Conservation (phyloP, 2,329 filamentous ascomycete genomes). For the Aspergillus novoparasiticus region DNA sequence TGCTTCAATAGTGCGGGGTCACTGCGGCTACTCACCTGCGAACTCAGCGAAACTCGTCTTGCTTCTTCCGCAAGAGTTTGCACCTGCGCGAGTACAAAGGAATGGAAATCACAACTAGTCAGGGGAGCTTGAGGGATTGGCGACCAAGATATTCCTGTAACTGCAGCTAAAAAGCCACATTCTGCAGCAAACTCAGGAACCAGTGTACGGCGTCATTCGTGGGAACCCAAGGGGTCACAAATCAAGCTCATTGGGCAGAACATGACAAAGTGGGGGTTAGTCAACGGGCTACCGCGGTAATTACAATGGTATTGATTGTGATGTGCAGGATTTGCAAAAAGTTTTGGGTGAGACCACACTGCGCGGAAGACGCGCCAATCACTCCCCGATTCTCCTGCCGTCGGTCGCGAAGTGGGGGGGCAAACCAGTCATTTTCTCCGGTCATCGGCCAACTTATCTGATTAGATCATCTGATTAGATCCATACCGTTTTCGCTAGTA, state of each 20-base stretch:
- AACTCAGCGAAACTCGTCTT: slow-evolving; percentile 16
- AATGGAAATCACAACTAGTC: slow-evolving; percentile 1
- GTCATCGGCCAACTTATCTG: slow-evolving; percentile 25
- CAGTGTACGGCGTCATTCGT: slow-evolving; percentile 21
- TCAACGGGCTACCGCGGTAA: slow-evolving; percentile 3
- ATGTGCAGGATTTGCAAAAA: not conserved
- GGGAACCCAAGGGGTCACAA: slow-evolving; percentile 9
- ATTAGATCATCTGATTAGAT: slow-evolving; percentile 35
- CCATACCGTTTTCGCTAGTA: slow-evolving; percentile 7
- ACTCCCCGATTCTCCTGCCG: slow-evolving; percentile 1
- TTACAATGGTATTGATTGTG: not conserved
- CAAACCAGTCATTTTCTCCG: slow-evolving; percentile 16
- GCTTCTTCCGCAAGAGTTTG: slow-evolving; percentile 13
- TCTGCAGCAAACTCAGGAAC: slow-evolving; percentile 18
- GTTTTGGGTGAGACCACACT: not conserved
- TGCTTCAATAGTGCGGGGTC: slow-evolving; percentile 19
- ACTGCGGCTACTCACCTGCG: slow-evolving; percentile 18
- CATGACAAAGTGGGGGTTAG: slow-evolving; percentile 3
- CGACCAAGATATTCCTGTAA: slow-evolving; percentile 8
- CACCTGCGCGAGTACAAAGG: slow-evolving; percentile 3
- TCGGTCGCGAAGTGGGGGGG: slow-evolving; percentile 4
- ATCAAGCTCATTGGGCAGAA: slow-evolving; percentile 13
- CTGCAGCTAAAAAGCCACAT: slow-evolving; percentile 10
- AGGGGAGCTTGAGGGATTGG: not conserved
- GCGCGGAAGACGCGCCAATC: slow-evolving; percentile 12